Percentiles rank a stretch among this genome's conserved stretches.
Conservation (phyloP, 257 asterid genomes). For the Solanum appendiculatum region DNA sequence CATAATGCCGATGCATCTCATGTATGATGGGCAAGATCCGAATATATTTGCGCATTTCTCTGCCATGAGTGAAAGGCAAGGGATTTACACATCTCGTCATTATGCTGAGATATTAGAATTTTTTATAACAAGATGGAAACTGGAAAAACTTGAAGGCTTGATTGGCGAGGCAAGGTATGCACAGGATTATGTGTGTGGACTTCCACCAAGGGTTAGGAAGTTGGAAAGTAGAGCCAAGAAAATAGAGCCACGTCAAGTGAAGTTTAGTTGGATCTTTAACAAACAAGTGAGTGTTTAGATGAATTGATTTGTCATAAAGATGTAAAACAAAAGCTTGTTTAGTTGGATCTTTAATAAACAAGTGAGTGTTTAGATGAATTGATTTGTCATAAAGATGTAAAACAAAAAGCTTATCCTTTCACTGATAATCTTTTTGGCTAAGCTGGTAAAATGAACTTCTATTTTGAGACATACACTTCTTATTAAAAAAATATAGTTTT, state of each 20-base stretch:
- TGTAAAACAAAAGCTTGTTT: neutral
- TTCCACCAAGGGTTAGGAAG: conserved; percentile 9
- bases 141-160: conserved; percentile 18
- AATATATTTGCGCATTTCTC: conserved; percentile 18
- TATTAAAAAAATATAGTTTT: neutral
- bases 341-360: conserved; percentile 18
- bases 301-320: neutral
- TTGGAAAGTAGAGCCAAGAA: conserved; percentile 6
- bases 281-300: neutral
- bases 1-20: conserved; percentile 24
- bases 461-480: neutral
- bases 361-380: neutral
- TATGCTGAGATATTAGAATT: conserved; percentile 22
- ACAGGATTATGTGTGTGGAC: conserved; percentile 25
- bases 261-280: conserved; percentile 19
- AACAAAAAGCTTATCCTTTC: neutral
- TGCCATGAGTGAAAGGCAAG: neutral
- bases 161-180: conserved; percentile 11
- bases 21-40: conserved; percentile 21
- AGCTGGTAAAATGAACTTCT: neutral
- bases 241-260: neutral
- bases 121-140: conserved; percentile 18
- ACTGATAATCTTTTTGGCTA: too few species aligned
- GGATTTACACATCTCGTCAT: conserved; percentile 10
- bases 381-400: neutral